These are phyloP conservation scores for Colletotrichum sansevieriae DNA, from an alignment of 2,329 filamentous ascomycete species.

Conservation along the genomic window DNA sequence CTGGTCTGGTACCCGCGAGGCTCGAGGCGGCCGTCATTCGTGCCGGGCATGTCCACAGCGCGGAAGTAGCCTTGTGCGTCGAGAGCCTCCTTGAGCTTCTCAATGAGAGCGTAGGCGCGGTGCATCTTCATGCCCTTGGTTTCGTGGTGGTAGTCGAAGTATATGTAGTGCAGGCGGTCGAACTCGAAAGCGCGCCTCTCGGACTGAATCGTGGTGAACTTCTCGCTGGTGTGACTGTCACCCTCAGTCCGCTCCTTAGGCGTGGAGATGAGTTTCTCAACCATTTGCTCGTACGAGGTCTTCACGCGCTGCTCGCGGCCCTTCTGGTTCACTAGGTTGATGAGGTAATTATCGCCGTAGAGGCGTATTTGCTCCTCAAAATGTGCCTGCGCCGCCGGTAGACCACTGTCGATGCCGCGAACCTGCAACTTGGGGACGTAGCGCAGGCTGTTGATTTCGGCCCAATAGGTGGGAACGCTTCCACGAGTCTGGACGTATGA, in stretches of 20 bases:
- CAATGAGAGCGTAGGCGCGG: constrained; percentile 86
- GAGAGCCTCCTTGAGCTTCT: constrained; percentile 82
- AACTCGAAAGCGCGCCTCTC: constrained; percentile 71
- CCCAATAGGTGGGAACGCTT: constrained; percentile 96
- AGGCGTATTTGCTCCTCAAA: constrained; percentile 93
- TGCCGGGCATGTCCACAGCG: constrained; percentile 85
- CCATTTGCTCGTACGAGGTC: constrained; percentile 92
- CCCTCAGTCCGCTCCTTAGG: constrained; percentile 75
- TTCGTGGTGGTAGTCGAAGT: constrained; percentile 98
- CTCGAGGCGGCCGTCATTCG: constrained; percentile 78
- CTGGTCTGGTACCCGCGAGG: constrained; percentile 85
- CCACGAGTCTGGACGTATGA: constrained; percentile 97
- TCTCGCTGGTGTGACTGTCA: constrained; percentile 79
- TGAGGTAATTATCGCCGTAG: constrained; percentile 96
- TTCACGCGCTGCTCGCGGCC: constrained; percentile 92
- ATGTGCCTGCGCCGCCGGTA: constrained; percentile 84
- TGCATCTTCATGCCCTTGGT: constrained; percentile 97
- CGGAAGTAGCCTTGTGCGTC: constrained; percentile 91
- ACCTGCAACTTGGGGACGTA: constrained; percentile 94
- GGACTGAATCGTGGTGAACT: constrained; percentile 82
- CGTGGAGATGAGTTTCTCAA: constrained; percentile 79
- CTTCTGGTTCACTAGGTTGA: constrained; percentile 97
- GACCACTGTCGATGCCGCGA: constrained; percentile 83
- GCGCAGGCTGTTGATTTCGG: constrained; percentile 91
- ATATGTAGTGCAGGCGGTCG: constrained; percentile 93